Percentiles rank a stretch among this genome's conserved stretches.
These are phyloP conservation scores for Populus hybrid DNA, from an alignment of 441 rosid genomes.

Conservation along the genomic window DNA sequence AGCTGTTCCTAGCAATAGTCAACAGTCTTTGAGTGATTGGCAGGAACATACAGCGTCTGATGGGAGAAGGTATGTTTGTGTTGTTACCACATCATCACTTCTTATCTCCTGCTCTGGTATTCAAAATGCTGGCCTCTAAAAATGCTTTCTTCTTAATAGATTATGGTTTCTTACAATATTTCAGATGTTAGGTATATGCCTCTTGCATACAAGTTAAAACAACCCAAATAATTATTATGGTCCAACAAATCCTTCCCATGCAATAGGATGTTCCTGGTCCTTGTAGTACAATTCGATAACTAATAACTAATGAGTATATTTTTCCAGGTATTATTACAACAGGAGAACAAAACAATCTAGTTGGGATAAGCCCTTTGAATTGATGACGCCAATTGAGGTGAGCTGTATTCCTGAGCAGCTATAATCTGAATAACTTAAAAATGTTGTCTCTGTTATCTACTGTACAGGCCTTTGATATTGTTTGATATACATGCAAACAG, in stretches of 20 bases:
- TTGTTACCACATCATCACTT: conserved; percentile 9
- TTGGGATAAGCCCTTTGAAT: conserved; percentile 97
- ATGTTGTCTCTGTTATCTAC: conserved; percentile 8
- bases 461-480: conserved; percentile 7
- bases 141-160: background rate
- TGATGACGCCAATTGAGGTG: conserved; percentile 98
- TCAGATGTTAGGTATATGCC: background rate
- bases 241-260: background rate
- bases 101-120: background rate
- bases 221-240: background rate
- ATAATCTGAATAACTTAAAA: conserved; percentile 11
- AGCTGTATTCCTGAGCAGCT: conserved; percentile 26
- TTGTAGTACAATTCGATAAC: background rate
- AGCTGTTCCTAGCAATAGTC: conserved; percentile 34
- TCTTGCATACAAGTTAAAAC: background rate
- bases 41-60: conserved; percentile 87
- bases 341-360: conserved; percentile 88
- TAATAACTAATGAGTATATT: conserved; percentile 7
- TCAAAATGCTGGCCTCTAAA: background rate
- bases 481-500: conserved; percentile 10
- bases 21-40: conserved; percentile 78
- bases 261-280: background rate
- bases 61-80: conserved; percentile 74
- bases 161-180: conserved; percentile 5
- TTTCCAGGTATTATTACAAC: conserved; percentile 88